phyloP scores from a whole-genome alignment of 202 grass and related monocot species.

The Eragrostis tef region DNA sequence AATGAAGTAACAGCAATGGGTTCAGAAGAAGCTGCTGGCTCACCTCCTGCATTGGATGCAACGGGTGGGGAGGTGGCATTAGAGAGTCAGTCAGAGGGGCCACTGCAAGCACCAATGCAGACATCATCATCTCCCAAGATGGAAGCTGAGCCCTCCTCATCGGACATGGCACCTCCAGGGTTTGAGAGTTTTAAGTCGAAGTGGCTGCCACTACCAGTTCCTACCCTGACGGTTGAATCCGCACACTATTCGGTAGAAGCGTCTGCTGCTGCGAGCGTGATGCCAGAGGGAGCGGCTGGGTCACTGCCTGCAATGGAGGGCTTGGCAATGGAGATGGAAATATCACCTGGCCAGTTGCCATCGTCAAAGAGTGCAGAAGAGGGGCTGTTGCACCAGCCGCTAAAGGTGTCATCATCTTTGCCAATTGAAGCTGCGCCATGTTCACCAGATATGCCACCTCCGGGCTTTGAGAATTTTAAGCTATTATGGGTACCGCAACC shows the following conservation, averaged over 20 bases:
- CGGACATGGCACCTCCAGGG: slow-evolving; percentile 48
- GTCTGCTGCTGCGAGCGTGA: not conserved
- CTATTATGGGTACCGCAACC: slow-evolving; percentile 29
- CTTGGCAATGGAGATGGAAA: not conserved
- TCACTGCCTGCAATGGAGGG: slow-evolving; percentile 19
- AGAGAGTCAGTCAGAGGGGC: slow-evolving; percentile 12
- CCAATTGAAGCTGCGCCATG: slow-evolving; percentile 34
- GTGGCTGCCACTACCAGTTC: slow-evolving; percentile 25
- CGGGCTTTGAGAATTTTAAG: slow-evolving; percentile 53
- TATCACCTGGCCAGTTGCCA: not conserved
- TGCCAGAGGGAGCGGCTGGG: not conserved
- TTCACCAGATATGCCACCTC: slow-evolving; percentile 49
- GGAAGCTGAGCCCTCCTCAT: slow-evolving; percentile 29
- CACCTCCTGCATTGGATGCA: not conserved
- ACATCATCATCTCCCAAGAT: slow-evolving; percentile 15
- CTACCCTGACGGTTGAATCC: slow-evolving; percentile 17
- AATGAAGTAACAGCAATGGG: slow-evolving; percentile 10
- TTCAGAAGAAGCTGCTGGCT: slow-evolving; percentile 1
- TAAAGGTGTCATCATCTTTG: slow-evolving; percentile 4
- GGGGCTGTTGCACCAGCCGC: not conserved
- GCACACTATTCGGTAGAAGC: slow-evolving; percentile 23
- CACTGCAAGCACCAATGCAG: slow-evolving; percentile 13
- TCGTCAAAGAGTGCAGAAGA: slow-evolving; percentile 11
- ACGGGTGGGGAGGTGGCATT: not conserved
- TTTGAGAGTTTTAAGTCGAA: slow-evolving; percentile 46